Base-by-base conservation (phyloP, 331 rosid species). In the Erythrophleum ivorense region DNA sequence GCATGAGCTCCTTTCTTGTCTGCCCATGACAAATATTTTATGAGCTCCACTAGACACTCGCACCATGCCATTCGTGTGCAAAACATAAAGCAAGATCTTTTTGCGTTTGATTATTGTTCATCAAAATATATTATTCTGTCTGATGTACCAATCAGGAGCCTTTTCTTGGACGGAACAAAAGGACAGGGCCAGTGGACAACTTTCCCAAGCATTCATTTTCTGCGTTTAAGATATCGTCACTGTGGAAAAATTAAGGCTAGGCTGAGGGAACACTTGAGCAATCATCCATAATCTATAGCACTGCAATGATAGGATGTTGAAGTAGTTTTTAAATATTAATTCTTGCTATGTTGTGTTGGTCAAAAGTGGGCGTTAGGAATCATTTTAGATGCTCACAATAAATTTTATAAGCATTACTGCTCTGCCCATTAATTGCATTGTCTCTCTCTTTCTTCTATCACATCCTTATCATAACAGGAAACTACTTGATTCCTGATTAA, bases 281-380 rank as follows among this genome's bases (percentile, higher is more conserved):
- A 62, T 86, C 80, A 76, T 79, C 45, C 54, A 63, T 81, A 81
- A 87, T 87, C 71, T 76, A 79, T 79, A 78, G 83, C 78, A 64
- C 19, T 78, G 84, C 84, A 87, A 84, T 84, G 71, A 87, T 84
- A 84, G 80, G 86, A 45, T 40, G 80, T 82, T 71, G 84, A 81
- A 84, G 54, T 72, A 50, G 69, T 31, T 64, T 59, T 78, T 41
- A 74, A 16, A 64, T 59, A 62, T 55, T 48, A 75, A 65, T 71
- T 49, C 16, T 82, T 77, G 81, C 38, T 12, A 76, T 82, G 53
- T 80, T 81, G 88, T 88, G 83, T 73, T 84, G 92, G 97, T 91
- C 97, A 91, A 92, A 93, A 88, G 94, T 80, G 81, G 69, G 81
- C 19, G 66, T 76, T 84, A 62, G 88, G 97, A 86, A 91, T 91